Conservation (phyloP, 345 rosid species). For the Fremontodendron californicum region DNA sequence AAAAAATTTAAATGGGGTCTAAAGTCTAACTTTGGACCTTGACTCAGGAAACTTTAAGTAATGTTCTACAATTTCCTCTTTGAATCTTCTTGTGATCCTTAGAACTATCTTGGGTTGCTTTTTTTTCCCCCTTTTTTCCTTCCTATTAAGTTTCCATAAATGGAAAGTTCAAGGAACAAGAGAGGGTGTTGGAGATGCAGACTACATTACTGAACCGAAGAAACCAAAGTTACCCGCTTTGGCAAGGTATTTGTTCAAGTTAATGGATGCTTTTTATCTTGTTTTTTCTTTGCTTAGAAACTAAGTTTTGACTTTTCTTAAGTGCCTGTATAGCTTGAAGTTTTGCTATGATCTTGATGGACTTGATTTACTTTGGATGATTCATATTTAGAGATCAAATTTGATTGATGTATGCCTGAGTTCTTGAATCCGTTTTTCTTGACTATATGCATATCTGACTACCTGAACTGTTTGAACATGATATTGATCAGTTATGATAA, state of each 20-base stretch:
- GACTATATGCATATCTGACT: background rate
- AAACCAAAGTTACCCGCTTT: constrained; percentile 76
- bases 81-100: constrained; percentile 34
- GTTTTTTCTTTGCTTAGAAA: background rate
- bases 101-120: constrained; percentile 11
- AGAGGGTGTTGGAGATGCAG: constrained; percentile 54
- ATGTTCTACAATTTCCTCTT: constrained; percentile 23
- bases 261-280: background rate
- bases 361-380: no score
- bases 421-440: background rate
- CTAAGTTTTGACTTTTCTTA: background rate
- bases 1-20: background rate
- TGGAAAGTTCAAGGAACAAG: constrained; percentile 70
- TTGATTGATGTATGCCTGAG: no score
- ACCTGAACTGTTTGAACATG: background rate
- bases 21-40: constrained; percentile 1
- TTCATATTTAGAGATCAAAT: no score
- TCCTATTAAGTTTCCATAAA: constrained; percentile 24
- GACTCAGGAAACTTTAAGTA: constrained; percentile 6
- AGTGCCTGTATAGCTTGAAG: background rate
- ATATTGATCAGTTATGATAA: background rate
- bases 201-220: constrained; percentile 51
- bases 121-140: background rate
- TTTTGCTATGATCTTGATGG: no score
- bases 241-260: constrained; percentile 55